Conservation (phyloP, 345 rosid species). For the Ceriops zippeliana region DNA sequence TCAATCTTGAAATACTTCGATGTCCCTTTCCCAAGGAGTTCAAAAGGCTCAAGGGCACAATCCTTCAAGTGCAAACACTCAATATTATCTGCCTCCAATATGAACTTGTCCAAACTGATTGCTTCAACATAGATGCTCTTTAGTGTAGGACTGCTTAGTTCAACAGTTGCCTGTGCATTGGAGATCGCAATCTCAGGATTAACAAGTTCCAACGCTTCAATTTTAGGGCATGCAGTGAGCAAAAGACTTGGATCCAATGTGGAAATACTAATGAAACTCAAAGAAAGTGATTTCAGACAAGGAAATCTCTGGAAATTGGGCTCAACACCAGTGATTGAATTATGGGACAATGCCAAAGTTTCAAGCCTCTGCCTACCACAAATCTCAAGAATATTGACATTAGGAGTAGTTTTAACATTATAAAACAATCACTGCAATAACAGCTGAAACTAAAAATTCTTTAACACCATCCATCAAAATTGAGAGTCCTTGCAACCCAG, state of each 20-base stretch:
- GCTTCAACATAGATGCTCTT: slow-evolving; percentile 62
- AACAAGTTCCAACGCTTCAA: slow-evolving; percentile 61
- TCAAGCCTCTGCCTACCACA: slow-evolving; percentile 82
- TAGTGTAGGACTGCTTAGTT: slow-evolving; percentile 54
- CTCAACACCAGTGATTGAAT: slow-evolving; percentile 54
- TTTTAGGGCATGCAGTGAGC: slow-evolving; percentile 63
- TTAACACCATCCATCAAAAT: slow-evolving; percentile 61
- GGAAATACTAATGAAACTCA: slow-evolving; percentile 62
- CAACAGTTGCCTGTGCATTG: slow-evolving; percentile 67
- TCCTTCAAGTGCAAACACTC: slow-evolving; percentile 74
- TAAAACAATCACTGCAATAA: slow-evolving; percentile 50
- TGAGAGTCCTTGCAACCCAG: slow-evolving; percentile 58
- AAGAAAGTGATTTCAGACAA: slow-evolving; percentile 68
- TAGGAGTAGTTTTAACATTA: slow-evolving; percentile 56
- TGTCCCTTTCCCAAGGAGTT: slow-evolving; percentile 72
- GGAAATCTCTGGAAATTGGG: slow-evolving; percentile 69
- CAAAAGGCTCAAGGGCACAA: slow-evolving; percentile 63
- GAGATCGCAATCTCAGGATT: slow-evolving; percentile 65
- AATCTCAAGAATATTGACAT: slow-evolving; percentile 70
- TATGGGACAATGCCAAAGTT: slow-evolving; percentile 46
- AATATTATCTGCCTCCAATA: slow-evolving; percentile 73
- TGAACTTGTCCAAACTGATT: slow-evolving; percentile 65
- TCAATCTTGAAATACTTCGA: slow-evolving; percentile 72
- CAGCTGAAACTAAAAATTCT: slow-evolving; percentile 60
- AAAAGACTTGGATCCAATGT: slow-evolving; percentile 67